Conservation (phyloP, 495 filamentous ascomycete genomes). For the Xylaria venustula region DNA sequence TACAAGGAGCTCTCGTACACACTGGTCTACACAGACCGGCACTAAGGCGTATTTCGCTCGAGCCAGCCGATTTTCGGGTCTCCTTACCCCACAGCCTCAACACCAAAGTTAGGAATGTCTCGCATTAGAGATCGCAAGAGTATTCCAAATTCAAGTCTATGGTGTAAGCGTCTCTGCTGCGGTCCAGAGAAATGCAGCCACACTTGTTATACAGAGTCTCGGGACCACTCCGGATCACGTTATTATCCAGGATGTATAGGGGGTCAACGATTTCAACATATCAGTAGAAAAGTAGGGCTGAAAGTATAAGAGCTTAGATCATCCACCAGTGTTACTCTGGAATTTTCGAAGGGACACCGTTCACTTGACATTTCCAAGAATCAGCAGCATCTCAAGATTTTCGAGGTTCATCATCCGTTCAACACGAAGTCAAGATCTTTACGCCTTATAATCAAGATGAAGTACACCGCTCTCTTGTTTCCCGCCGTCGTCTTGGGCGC, state of each 20-base stretch:
- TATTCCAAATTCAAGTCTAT: slow-evolving; percentile 2
- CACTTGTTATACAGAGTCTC: neutral
- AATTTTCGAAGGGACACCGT: no score
- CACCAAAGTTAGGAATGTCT: neutral
- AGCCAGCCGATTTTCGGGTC: slow-evolving; percentile 1
- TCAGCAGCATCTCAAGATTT: no score
- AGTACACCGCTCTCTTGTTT: slow-evolving; percentile 8
- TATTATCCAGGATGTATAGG: neutral
- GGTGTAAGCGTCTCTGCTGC: neutral
- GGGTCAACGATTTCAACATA: neutral
- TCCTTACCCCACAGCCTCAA: neutral
- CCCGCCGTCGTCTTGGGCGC: slow-evolving; percentile 3
- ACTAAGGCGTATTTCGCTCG: slow-evolving; percentile 3
- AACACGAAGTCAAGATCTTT: neutral
- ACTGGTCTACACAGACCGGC: neutral
- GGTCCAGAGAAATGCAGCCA: neutral
- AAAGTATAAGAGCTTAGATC: slow-evolving; percentile 9
- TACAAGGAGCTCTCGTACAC: neutral
- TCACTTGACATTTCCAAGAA: no score
- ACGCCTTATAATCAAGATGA: slow-evolving; percentile 2
- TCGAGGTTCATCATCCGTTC: no score
- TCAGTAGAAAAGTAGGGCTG: neutral
- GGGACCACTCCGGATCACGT: neutral
- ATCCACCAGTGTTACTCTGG: neutral
- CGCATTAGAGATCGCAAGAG: neutral